Percentiles rank a stretch among this genome's conserved stretches.
These are phyloP conservation scores for Penicillium flavigenum DNA, from an alignment of 495 filamentous ascomycete genomes.

Conservation along the genomic window DNA sequence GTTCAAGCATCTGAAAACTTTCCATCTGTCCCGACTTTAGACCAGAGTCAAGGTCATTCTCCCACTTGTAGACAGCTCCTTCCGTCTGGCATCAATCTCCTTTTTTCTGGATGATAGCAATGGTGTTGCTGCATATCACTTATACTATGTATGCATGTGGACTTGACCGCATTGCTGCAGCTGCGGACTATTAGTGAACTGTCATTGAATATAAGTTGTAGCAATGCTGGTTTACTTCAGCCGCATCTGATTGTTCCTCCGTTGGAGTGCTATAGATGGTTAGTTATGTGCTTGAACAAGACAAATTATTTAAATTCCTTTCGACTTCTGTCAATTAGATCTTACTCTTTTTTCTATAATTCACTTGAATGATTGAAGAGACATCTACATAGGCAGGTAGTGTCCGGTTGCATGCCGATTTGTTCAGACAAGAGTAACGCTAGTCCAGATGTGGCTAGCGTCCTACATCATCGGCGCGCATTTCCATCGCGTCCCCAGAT, in stretches of 20 bases:
- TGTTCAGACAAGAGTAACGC: slow-evolving; percentile 4
- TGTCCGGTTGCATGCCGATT: not conserved
- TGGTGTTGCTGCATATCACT: not conserved
- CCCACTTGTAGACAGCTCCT: not conserved
- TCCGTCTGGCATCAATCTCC: not conserved
- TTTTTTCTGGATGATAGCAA: slow-evolving; percentile 9
- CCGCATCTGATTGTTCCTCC: not conserved
- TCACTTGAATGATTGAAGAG: not conserved
- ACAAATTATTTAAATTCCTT: not conserved
- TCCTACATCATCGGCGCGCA: slow-evolving; percentile 34
- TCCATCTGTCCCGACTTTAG: slow-evolving; percentile 1
- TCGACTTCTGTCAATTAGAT: not conserved
- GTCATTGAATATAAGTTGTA: not conserved
- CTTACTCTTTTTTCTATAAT: not conserved
- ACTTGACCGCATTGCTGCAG: slow-evolving; percentile 15
- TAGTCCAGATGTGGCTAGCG: slow-evolving; percentile 24
- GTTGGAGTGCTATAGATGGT: not conserved
- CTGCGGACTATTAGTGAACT: slow-evolving; percentile 2
- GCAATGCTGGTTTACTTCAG: not conserved
- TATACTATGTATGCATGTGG: not conserved
- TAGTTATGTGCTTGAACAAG: not conserved
- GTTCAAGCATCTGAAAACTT: not conserved
- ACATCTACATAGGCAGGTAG: not conserved
- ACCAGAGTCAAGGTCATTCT: not conserved
- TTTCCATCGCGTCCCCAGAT: slow-evolving; percentile 33